phyloP scores from a whole-genome alignment of 768 basidiomycete genomes.

The Kwoniella botswanensis region DNA sequence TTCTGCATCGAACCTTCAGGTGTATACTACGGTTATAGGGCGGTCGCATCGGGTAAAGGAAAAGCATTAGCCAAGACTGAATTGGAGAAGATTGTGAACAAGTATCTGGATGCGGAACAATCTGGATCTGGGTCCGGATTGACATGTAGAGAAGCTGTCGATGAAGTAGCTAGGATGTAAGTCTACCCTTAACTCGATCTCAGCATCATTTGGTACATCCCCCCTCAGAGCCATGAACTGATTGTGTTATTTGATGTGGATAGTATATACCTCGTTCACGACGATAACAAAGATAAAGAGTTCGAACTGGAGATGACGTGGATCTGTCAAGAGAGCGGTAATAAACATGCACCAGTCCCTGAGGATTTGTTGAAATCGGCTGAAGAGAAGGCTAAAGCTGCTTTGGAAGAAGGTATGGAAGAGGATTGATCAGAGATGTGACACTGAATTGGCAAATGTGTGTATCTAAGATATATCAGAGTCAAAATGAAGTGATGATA shows the following conservation, averaged over 20 bases:
- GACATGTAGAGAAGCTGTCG: conserved; percentile 80
- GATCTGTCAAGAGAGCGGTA: conserved; percentile 84
- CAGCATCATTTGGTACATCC: neutral
- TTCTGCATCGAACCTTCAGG: conserved; percentile 96
- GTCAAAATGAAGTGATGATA: neutral
- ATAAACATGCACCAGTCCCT: conserved; percentile 81
- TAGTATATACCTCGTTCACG: conserved; percentile 96
- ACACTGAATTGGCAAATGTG: neutral
- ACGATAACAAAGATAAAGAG: conserved; percentile 96
- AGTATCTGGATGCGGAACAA: conserved; percentile 60
- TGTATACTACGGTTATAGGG: conserved; percentile 89
- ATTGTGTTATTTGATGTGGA: conserved; percentile 4
- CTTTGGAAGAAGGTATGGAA: conserved; percentile 68
- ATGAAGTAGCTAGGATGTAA: conserved; percentile 94
- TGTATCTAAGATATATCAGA: neutral
- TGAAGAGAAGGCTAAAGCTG: conserved; percentile 82
- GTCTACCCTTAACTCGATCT: conserved; percentile 49
- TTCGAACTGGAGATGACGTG: conserved; percentile 98
- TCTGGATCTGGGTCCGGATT: conserved; percentile 56
- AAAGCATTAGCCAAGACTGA: conserved; percentile 97
- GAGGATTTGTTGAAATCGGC: conserved; percentile 82
- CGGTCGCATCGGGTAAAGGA: conserved; percentile 98
- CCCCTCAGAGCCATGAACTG: neutral
- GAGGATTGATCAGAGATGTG: conserved; percentile 44
- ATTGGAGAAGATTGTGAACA: conserved; percentile 89